Evolutionary conservation across 2,329 filamentous ascomycete species (phyloP), one percentile per base, ranked within the genome.

Genomic region (Pleomassaria siparia): DNA sequence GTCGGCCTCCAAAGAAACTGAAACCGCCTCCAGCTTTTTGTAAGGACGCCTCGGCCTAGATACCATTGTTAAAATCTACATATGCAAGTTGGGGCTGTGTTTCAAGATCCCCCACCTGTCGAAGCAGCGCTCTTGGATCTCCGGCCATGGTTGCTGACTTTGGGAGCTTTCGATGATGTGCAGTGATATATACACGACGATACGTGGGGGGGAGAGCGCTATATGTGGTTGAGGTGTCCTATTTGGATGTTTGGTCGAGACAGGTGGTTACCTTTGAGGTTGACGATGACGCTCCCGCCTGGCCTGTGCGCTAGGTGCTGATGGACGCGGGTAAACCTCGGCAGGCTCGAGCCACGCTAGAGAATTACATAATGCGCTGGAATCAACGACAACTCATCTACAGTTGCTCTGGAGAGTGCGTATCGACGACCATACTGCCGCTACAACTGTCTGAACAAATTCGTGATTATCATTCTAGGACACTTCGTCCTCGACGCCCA

Each of bases 31-130:
- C 78, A 32, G 92, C 91, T 58, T 86, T 79, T 61, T 85, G 75
- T 21, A 88, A 81, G 43, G 85, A 80, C 77, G 94, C 95, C 67
- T 96, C 89, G 76, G 94, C 94, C 91, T 96, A 69, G 52, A 43
- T 48, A 43, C 48, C 44, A 47, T 53, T 59, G 50, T 60, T 46
- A 52, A 60, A 56, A 57, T 64, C 56, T 47, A 55, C 56, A 59
- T 59, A 53, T 57, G 49, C 50, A 51, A 46, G 37, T 48, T 59
- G 61, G 60, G 61, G 64, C 61, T 63, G 60, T 60, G 64, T 56
- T 54, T 52, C 42, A 40, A 50, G 49, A 41, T 50, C 62, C 65
- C n/a, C 62, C 62, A 69, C 67, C 67, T 71, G 66, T 58, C 63
- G 66, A 40, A 71, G 62, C 53, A 66, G 49, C 29, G 62, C 67